Conservation (phyloP, 345 rosid genomes). For the Eucalyptus pumila region DNA sequence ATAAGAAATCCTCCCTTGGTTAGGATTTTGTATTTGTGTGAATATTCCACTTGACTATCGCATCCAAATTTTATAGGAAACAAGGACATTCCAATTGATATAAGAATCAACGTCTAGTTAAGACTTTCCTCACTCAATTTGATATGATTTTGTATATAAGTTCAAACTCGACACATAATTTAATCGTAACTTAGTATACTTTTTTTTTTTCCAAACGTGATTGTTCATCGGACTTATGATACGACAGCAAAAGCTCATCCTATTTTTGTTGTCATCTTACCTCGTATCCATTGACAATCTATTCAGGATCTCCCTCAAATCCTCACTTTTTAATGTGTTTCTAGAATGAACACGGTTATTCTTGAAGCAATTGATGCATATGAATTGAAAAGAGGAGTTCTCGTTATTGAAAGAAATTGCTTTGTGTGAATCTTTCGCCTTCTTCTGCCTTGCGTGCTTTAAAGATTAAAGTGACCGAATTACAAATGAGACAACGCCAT, state of each 20-base stretch:
- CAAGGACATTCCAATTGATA: neutral
- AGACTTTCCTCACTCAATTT: neutral
- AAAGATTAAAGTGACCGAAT: neutral
- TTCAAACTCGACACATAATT: neutral
- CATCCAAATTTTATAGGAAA: neutral
- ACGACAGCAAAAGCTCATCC: neutral
- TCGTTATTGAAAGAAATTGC: neutral
- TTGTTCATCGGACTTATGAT: neutral
- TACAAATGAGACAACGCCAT: neutral
- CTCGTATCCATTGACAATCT: neutral
- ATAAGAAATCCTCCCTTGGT: too few species aligned
- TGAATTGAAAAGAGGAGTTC: neutral
- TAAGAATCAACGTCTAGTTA: too few species aligned
- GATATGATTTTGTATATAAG: too few species aligned
- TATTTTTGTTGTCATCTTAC: neutral
- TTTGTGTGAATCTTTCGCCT: neutral
- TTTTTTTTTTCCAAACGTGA: neutral
- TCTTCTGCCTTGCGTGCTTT: neutral
- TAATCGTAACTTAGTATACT: accelerated
- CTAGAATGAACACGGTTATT: neutral
- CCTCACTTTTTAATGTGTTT: neutral
- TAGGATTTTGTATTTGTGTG: too few species aligned
- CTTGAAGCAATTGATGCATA: neutral
- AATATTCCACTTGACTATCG: neutral
- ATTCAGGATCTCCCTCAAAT: neutral